Base-by-base conservation (phyloP, 176 grass and related monocot species). In the Oryza brachyantha region DNA sequence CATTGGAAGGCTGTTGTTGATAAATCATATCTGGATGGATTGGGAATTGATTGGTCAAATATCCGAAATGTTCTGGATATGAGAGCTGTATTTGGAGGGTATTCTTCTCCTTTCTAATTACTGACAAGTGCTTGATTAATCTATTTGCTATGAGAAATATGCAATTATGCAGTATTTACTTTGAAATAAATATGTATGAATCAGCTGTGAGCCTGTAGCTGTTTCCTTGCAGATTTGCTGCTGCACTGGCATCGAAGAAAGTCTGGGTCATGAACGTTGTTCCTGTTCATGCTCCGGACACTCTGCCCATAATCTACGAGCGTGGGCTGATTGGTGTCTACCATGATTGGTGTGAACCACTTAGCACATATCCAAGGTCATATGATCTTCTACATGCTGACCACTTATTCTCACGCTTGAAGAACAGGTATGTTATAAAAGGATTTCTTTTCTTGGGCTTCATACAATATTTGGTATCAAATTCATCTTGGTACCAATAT, bases 181-280 rank as follows among this genome's bases (percentile, higher is more conserved):
- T 41, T 25, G 63, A 68, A 80, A 62, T 46, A 35, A 48, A 54
- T 17, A 37, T 73, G 42, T 62, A 38, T 57, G 29, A 66, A 68
- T 76, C 19, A 82, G 14, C 27, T 78, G 64, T 65, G 64, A 81
- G n/a, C n/a, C n/a, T n/a, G n/a, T n/a, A n/a, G n/a, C 78, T 78
- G 29, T 88, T 79, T 75, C 16, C 76, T 26, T 90, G 42, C 86
- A 98, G 90, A 86, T 98, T 98, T 91, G 92, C 95, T 55, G 90
- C 92, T 37, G 89, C 92, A 39, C 48, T 98, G 85, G 71, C 90
- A 59, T 88, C 87, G 37, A 82, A 90, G 84, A 98, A 90, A 25
- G 87, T 98, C 8, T 98, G 95, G 95, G 92, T 94, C 59, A 94
- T 98, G 95, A 98, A 94, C 84, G 90, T 94, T 38, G 92, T 98